Conservation (phyloP, 2,329 filamentous ascomycete genomes). For the Didymella keratinophila region DNA sequence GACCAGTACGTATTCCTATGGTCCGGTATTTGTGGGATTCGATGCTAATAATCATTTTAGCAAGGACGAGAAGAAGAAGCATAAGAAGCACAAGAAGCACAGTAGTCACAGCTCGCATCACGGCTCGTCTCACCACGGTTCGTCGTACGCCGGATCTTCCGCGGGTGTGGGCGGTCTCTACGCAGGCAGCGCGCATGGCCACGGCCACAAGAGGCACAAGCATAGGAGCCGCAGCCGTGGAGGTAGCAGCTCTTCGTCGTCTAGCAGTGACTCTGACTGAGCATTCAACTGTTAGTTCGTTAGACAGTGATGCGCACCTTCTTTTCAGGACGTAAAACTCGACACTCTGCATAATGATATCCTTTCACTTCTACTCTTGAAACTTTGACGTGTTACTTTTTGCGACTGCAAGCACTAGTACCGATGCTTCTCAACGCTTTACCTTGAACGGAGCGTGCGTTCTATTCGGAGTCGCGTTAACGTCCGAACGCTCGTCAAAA, state of each 20-base stretch:
- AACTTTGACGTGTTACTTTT: neutral
- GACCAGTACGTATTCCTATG: conserved; percentile 47
- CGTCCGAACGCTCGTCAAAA: neutral
- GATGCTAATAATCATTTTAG: conserved; percentile 23
- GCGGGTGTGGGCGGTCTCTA: conserved; percentile 48
- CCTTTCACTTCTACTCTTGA: neutral
- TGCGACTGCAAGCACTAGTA: neutral
- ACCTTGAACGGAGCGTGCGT: neutral
- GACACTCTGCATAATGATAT: conserved; percentile 5
- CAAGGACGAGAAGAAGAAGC: conserved; percentile 47
- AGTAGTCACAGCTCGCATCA: conserved; percentile 37
- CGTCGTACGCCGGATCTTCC: conserved; percentile 43
- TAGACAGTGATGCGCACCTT: neutral
- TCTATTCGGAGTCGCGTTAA: neutral
- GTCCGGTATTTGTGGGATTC: too few species aligned
- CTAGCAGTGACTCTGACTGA: conserved; percentile 50
- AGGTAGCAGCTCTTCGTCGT: conserved; percentile 39
- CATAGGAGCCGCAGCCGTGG: conserved; percentile 45
- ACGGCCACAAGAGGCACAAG: conserved; percentile 41
- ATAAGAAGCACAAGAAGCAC: conserved; percentile 50
- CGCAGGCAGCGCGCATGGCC: conserved; percentile 36
- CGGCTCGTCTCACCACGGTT: conserved; percentile 37
- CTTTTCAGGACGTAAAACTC: neutral
- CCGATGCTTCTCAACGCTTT: neutral
- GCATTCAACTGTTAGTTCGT: neutral